These are phyloP conservation scores for Venturia effusa DNA, from an alignment of 2,329 filamentous ascomycete genomes.

Conservation along the genomic window DNA sequence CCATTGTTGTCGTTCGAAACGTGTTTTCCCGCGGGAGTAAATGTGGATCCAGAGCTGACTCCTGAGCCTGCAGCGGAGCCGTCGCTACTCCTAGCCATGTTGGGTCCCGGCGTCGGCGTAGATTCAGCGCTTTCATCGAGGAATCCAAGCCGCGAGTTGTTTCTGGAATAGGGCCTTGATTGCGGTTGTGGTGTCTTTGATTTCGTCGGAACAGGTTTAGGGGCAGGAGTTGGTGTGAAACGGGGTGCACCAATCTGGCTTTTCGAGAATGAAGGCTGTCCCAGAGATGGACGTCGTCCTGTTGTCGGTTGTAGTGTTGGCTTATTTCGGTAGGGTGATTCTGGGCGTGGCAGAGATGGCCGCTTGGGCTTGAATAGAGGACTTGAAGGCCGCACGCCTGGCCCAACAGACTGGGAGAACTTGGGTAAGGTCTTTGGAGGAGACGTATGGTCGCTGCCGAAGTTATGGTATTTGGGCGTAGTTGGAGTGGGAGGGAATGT, in stretches of 20 bases:
- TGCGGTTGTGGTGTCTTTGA: conserved; percentile 29
- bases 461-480: conserved; percentile 38
- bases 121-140: conserved; percentile 27
- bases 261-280: conserved; percentile 46
- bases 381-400: conserved; percentile 55
- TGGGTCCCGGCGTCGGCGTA: conserved; percentile 29
- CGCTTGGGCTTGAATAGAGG: conserved; percentile 61
- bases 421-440: conserved; percentile 55
- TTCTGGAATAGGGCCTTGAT: conserved; percentile 35
- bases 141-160: conserved; percentile 34
- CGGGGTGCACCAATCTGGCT: conserved; percentile 43
- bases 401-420: conserved; percentile 82
- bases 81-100: conserved; percentile 41
- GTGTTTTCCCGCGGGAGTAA: conserved; percentile 21
- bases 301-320: conserved; percentile 46
- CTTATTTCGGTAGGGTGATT: conserved; percentile 67
- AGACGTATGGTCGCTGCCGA: conserved; percentile 17
- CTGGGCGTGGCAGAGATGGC: conserved; percentile 73
- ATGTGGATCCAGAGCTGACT: conserved; percentile 36
- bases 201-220: conserved; percentile 46
- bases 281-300: conserved; percentile 45
- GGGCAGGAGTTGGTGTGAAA: conserved; percentile 50
- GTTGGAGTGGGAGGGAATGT: conserved; percentile 57
- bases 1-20: conserved; percentile 36
- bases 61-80: conserved; percentile 28